Evolutionary conservation across 2,329 filamentous ascomycete genomes (phyloP).

Genomic region (Seiridium cupressi): DNA sequence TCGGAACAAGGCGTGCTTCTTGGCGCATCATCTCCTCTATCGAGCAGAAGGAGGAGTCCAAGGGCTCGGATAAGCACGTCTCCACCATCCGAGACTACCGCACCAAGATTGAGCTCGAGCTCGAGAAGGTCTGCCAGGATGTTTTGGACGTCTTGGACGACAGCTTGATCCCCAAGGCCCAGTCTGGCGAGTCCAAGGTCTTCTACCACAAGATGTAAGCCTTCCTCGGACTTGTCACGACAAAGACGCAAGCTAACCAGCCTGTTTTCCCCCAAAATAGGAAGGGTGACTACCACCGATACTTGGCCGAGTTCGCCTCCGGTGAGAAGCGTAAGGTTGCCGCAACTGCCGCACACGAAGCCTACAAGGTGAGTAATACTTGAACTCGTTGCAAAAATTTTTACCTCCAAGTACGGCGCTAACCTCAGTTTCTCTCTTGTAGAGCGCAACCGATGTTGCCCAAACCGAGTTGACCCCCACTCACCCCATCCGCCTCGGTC

Average conservation of each 20-base stretch:
- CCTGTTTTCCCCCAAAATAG: slow-evolving; percentile 41
- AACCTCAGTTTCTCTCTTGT: slow-evolving; percentile 16
- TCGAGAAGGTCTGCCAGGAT: slow-evolving; percentile 98
- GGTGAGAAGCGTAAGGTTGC: slow-evolving; percentile 90
- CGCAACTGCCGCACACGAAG: slow-evolving; percentile 85
- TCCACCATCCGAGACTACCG: slow-evolving; percentile 94
- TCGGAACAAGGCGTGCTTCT: slow-evolving; percentile 95
- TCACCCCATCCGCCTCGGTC: slow-evolving; percentile 95
- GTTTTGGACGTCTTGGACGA: slow-evolving; percentile 93
- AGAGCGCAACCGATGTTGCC: slow-evolving; percentile 97
- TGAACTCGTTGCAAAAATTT: too few species aligned
- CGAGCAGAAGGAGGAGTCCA: slow-evolving; percentile 99
- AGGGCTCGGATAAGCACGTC: slow-evolving; percentile 95
- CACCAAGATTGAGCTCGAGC: slow-evolving; percentile 95
- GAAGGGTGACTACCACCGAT: slow-evolving; percentile 98
- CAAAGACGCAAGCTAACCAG: too few species aligned
- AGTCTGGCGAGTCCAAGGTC: slow-evolving; percentile 97
- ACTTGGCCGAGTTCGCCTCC: slow-evolving; percentile 89
- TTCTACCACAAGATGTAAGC: slow-evolving; percentile 99
- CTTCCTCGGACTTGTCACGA: not conserved
- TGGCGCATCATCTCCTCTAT: slow-evolving; percentile 99
- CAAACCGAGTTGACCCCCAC: slow-evolving; percentile 97
- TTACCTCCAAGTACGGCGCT: not conserved
- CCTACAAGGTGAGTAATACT: slow-evolving; percentile 78
- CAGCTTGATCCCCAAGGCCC: slow-evolving; percentile 90